Evolutionary conservation across 345 rosid genomes (phyloP), one percentile per base, ranked within the genome.

Genomic region (Toxicodendron radicans): DNA sequence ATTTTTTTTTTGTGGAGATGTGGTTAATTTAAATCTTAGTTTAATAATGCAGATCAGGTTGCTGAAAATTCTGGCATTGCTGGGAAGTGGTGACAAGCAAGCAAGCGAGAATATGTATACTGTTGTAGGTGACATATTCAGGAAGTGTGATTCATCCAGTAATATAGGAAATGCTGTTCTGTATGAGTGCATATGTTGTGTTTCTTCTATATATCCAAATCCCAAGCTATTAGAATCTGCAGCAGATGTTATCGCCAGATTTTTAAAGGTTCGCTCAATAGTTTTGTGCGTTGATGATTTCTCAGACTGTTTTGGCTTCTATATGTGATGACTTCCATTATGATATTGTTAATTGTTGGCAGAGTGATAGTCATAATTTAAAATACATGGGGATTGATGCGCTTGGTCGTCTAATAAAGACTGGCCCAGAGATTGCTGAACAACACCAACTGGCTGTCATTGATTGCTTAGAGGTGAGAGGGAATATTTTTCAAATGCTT

Each of bases 371-470:
- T 87, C 97, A 95, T 81, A 95, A 95, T 87, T 81, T 95, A 71
- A 93, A 88, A 83, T 95, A 93, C 75, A 89, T 95, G 97, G 99
- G 98, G 61, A 91, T 95, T 79, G 98, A 93, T 85, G 97, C 91
- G 48, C 92, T 95, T 77, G 97, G 99, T 57, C 88, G 91, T 72
- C 81, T 95, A 85, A 93, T 95, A 79, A 95, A 91, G 82, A 84
- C 86, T 74, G 91, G 89, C 74, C 95, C 98, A 61, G 99, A 95
- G 64, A 90, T 93, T 73, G 98, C 95, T 64, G 99, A 93, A 79
- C 98, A 95, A 82, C 99, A 95, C 77, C 99, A 95, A 70, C 82
- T 95, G 85, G 97, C 99, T 75, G 98, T 95, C 74, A 93, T 95
- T 57, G 98, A 95, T 86, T 95, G 99, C 87, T 85, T 95, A 76